Conservation (phyloP, 2,329 filamentous ascomycete genomes). For the Aspergillus nomiae region DNA sequence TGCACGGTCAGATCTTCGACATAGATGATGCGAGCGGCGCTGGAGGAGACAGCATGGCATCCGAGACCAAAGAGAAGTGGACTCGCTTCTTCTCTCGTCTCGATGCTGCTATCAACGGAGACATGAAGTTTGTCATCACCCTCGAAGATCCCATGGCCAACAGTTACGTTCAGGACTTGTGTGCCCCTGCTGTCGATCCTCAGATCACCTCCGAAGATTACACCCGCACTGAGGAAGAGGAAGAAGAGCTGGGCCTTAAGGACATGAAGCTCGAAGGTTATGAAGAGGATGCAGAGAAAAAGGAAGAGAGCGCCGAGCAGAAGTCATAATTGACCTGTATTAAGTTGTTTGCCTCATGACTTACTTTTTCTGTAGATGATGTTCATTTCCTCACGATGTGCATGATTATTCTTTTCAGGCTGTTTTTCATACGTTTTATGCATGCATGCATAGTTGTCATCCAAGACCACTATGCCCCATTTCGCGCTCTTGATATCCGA, state of each 20-base stretch:
- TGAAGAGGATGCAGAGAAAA: slow-evolving; percentile 55
- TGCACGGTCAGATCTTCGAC: slow-evolving; percentile 86
- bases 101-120: slow-evolving; percentile 75
- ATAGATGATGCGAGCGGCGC: slow-evolving; percentile 56
- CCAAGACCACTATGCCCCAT: slow-evolving; percentile 8
- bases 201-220: slow-evolving; percentile 83
- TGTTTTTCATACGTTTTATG: slow-evolving; percentile 9
- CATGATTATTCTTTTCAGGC: slow-evolving; percentile 19
- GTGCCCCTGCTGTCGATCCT: slow-evolving; percentile 76
- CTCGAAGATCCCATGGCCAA: slow-evolving; percentile 86
- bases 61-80: slow-evolving; percentile 72
- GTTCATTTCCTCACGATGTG: slow-evolving; percentile 23
- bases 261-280: slow-evolving; percentile 96
- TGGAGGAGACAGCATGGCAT: slow-evolving; percentile 77
- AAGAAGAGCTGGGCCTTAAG: slow-evolving; percentile 84
- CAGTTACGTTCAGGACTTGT: slow-evolving; percentile 89
- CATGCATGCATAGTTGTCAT: slow-evolving; percentile 5
- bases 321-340: slow-evolving; percentile 26
- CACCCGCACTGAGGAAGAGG: slow-evolving; percentile 83
- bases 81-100: slow-evolving; percentile 76
- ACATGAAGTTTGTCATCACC: slow-evolving; percentile 77
- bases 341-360: slow-evolving; percentile 14
- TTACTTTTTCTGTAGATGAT: slow-evolving; percentile 19
- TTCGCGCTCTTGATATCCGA: slow-evolving; percentile 25
- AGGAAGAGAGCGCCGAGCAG: slow-evolving; percentile 26